Evolutionary conservation across 176 grass and related monocot species (phyloP).

Genomic region (Avena atlantica): DNA sequence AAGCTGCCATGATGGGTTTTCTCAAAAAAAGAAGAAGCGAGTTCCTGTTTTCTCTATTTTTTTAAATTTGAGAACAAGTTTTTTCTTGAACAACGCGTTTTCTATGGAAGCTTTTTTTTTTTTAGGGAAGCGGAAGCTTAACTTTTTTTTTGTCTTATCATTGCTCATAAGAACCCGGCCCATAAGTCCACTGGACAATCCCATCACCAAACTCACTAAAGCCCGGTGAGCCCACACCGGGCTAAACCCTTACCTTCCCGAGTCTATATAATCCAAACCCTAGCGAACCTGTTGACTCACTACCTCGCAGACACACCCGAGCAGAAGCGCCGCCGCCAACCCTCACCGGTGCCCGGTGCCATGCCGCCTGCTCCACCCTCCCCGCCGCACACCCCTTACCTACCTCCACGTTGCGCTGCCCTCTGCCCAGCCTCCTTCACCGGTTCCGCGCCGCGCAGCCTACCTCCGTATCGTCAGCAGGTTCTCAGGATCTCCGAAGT

Average conservation of each 20-base stretch:
- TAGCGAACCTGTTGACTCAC: neutral
- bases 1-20: too few relatives aligned
- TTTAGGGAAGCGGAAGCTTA: neutral
- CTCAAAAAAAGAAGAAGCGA: too few relatives aligned
- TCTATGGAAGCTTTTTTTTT: too few relatives aligned
- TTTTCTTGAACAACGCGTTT: too few relatives aligned
- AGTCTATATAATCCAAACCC: slow-evolving; percentile 47
- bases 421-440: neutral
- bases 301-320: slow-evolving; percentile 26
- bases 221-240: slow-evolving; percentile 3
- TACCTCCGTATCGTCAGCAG: slow-evolving; percentile 46
- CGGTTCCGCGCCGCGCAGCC: too few relatives aligned
- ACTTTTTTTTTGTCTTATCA: neutral
- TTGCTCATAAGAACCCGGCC: neutral
- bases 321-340: slow-evolving; percentile 37
- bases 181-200: neutral
- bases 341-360: neutral
- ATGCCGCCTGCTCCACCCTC: neutral
- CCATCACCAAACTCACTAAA: neutral
- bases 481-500: slow-evolving; percentile 75
- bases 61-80: too few relatives aligned
- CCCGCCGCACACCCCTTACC: neutral
- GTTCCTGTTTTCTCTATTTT: too few relatives aligned
- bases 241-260: neutral
- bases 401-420: neutral